Base-by-base conservation (phyloP, 805 yeast genomes). In the Candida chauliodis region DNA sequence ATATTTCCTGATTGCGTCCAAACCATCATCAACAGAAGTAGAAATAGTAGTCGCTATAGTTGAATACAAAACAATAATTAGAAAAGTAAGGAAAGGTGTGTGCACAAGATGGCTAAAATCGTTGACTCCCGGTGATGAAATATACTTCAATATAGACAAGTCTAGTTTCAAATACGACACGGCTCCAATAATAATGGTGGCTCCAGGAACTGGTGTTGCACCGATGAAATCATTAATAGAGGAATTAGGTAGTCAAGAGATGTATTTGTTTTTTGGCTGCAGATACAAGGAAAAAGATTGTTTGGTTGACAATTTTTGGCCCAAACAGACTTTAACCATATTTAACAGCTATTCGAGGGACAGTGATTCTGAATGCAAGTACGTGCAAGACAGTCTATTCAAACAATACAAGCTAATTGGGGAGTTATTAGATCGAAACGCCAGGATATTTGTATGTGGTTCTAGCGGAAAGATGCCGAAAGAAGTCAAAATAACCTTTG, bases 151-250 rank as follows among this genome's bases (percentile, higher is more conserved):
- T 18, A 45, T 82, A 7, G 75, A 80, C 44, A 57, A 66, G 10
- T 45, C 79, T 30, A 59, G 58, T 28, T 61, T 73, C 10, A 36
- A 36, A 10, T 42, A 39, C 17, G 36, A 25, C 15, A 27, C 25
- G 8, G n/a, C 13, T 20, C 56, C 95, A 0, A 61, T 84, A 18
- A 61, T 93, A 3, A 66, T 91, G 75, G 71, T 91, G 3, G 83
- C 91, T 1, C 95, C 99, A 0, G 99, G 99, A 3, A 95, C 98
- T 0, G 99, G 99, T 2, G 69, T 93, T 8, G 99, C 99, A 0
- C 99, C 99, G 2, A 79, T 91, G 74, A 76, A 87, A 51, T 74
- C 86, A 1, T 52, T 90, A 28, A 71, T 91, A 10, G 76, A 76
- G 30, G 51, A 66, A 1, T 49, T 58, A 2, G 41, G 58, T 14